Evolutionary conservation across 2,329 filamentous ascomycete genomes (phyloP).

Genomic region (Colletotrichum tabaci): DNA sequence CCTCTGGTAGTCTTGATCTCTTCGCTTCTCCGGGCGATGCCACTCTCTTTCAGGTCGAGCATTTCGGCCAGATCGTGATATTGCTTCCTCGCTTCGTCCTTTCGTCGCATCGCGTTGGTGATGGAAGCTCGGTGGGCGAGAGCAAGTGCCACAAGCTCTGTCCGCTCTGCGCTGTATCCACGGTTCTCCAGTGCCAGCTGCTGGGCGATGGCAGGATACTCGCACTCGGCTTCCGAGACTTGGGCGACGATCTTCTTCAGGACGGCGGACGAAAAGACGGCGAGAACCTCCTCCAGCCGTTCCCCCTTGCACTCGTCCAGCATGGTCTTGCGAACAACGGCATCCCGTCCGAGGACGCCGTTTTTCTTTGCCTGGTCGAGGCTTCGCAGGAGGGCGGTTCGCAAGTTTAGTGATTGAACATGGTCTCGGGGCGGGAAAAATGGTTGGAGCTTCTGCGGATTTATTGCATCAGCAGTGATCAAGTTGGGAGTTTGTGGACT

Average conservation of each 20-base stretch:
- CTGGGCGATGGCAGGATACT: constrained; percentile 66
- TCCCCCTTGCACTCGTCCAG: constrained; percentile 96
- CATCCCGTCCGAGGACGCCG: constrained; percentile 84
- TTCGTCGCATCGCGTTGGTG: constrained; percentile 69
- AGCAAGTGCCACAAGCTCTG: constrained; percentile 74
- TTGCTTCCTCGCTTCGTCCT: constrained; percentile 69
- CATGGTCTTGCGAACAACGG: constrained; percentile 91
- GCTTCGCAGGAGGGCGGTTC: constrained; percentile 84
- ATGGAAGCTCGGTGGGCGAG: constrained; percentile 82
- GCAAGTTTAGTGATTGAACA: constrained; percentile 90
- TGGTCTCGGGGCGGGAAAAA: constrained; percentile 94
- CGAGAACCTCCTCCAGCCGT: constrained; percentile 87
- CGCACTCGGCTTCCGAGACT: constrained; percentile 54
- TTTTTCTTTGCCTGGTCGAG: constrained; percentile 91
- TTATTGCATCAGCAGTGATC: background rate
- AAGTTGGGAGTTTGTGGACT: background rate
- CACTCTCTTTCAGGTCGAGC: constrained; percentile 73
- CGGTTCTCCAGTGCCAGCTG: constrained; percentile 71
- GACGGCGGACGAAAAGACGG: constrained; percentile 86
- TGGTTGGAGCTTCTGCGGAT: constrained; percentile 81
- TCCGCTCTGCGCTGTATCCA: constrained; percentile 69
- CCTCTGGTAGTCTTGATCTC: constrained; percentile 53
- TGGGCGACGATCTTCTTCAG: constrained; percentile 76
- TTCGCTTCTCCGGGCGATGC: constrained; percentile 69
- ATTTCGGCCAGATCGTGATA: constrained; percentile 77